Base-by-base conservation (phyloP, 148 eudicot species). In the Hydrangea macrophylla region DNA sequence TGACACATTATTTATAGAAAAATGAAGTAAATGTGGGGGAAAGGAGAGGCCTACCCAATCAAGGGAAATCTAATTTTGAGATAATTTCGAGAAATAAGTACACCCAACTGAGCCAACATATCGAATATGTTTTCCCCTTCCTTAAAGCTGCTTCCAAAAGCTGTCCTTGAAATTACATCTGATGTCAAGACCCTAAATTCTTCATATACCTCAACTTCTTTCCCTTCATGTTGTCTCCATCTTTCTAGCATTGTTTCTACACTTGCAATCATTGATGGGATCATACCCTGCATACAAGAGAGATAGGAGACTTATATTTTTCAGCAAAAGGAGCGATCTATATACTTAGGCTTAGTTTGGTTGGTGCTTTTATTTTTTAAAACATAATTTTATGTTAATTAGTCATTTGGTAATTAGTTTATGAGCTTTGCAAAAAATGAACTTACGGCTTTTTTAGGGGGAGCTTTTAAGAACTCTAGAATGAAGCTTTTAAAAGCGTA, bases 61-160 rank as follows among this genome's bases (percentile, higher is more conserved):
- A 1, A 15, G 18, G 67, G 67, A 0, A 64, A 0, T 13, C 55
- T 23, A 18, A 64, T 27, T 27, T 28, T 1, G 20, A 63, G 28
- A 0, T 0, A 0, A 6, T 44, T 45, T 13, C 37, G 20, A 5
- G 3, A 28, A 17, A 44, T 8, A 28, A 17, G n/a, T 37, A 12
- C 36, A 4, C 22, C 37, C 55, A 64, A 9, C 33, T 27, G 3
- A 15, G 0, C 28, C 9, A 64, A 26, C 56, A n/a, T 64, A 4
- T 45, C 55, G 20, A 44, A 64, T 10, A 28, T 64, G 37, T 64
- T 64, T 37, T 64, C 0, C 12, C 68, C 68, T 64, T 64, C 68
- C 26, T 15, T 2, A 25, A 26, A 64, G n/a, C n/a, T n/a, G n/a
- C n/a, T n/a, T n/a, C n/a, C n/a, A n/a, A n/a, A n/a, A n/a, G n/a